Conservation (phyloP, 169 alveolate genomes). For the Theileria equi region DNA sequence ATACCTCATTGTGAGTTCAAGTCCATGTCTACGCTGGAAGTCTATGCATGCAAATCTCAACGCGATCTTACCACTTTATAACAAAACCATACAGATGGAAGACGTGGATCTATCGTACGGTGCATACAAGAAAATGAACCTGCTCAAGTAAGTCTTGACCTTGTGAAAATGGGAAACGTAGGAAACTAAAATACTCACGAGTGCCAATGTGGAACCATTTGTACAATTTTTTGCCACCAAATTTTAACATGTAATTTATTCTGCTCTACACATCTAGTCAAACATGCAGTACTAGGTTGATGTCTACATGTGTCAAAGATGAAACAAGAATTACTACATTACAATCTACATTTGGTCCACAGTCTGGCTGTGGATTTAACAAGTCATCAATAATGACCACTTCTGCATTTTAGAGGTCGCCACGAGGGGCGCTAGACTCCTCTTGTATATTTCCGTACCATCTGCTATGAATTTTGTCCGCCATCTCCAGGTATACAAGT, state of each 20-base stretch:
- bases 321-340: no score
- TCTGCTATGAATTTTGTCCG: no score
- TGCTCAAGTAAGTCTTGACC: background rate
- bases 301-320: background rate
- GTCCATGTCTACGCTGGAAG: background rate
- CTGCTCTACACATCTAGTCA: background rate
- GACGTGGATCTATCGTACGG: conserved; percentile 16
- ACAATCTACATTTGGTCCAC: no score
- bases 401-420: no score
- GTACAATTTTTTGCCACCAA: conserved; percentile 9
- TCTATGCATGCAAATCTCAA: no score
- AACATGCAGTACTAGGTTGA: background rate
- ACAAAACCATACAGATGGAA: conserved; percentile 13
- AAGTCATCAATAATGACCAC: no score
- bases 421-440: no score
- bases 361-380: no score
- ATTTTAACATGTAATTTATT: background rate
- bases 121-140: conserved; percentile 9
- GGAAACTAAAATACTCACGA: conserved; percentile 6
- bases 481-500: no score
- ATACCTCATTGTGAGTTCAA: conserved; percentile 3
- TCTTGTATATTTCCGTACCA: no score
- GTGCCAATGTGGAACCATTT: conserved; percentile 18
- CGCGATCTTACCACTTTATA: background rate
- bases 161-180: background rate